phyloP scores from a whole-genome alignment of 495 filamentous ascomycete genomes.

The Penicillium taxi region DNA sequence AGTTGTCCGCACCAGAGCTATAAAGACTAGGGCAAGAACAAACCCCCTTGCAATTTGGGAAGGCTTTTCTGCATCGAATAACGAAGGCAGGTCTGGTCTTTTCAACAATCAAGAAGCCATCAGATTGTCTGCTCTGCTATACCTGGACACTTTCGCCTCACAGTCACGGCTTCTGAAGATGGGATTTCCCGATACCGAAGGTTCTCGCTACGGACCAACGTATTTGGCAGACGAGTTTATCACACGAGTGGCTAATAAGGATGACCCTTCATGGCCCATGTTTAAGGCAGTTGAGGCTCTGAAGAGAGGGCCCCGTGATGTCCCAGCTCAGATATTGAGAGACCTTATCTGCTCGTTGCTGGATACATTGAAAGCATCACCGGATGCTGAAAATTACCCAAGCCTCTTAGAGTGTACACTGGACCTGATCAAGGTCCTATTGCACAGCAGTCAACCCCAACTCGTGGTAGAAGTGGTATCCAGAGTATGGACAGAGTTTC shows the following conservation, averaged over 20 bases:
- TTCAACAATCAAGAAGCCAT: not conserved
- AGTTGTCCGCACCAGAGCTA: too few relatives aligned
- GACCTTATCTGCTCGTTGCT: not conserved
- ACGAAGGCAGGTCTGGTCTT: too few relatives aligned
- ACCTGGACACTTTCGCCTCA: not conserved
- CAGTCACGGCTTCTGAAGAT: not conserved
- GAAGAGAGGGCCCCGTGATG: not conserved
- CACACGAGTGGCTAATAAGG: not conserved
- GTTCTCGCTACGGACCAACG: not conserved
- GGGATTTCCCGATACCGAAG: not conserved
- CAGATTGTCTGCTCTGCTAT: not conserved
- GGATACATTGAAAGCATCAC: not conserved
- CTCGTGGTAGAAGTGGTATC: not conserved
- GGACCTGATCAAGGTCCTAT: not conserved
- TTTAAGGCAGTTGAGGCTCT: not conserved
- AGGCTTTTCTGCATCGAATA: too few relatives aligned
- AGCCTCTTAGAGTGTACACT: not conserved
- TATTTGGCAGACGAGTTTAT: not conserved
- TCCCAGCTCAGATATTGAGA: slow-evolving; percentile 1
- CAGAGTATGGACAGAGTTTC: not conserved
- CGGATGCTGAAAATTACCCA: not conserved
- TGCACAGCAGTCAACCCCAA: not conserved
- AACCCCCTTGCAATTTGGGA: too few relatives aligned
- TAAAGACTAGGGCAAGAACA: too few relatives aligned
- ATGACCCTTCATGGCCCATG: not conserved